A percentile compares a stretch with the other conserved stretches of the same genome.
Evolutionary conservation across 306 rosid species (phyloP).

Genomic region (Medicago arabica): DNA sequence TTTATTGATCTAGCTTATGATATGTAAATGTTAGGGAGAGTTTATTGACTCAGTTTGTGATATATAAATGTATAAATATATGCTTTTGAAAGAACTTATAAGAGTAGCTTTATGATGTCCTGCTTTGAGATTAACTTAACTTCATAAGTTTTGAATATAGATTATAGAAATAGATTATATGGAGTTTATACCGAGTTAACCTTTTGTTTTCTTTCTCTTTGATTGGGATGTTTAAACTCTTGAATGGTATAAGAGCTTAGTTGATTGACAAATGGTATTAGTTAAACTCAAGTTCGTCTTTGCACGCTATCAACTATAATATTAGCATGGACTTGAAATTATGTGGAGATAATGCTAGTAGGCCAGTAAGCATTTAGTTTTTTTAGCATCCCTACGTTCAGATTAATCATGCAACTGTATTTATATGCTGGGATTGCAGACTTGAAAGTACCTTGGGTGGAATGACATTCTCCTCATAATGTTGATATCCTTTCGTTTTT

Average conservation of each 20-base stretch:
- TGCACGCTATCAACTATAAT: background rate
- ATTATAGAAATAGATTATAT: background rate
- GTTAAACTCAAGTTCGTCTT: background rate
- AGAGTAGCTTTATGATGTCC: background rate
- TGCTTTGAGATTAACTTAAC: background rate
- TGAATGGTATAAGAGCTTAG: background rate
- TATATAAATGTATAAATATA: background rate
- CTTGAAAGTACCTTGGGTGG: background rate
- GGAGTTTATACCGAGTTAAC: background rate
- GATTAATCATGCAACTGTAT: background rate
- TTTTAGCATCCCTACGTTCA: background rate
- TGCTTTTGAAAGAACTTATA: background rate
- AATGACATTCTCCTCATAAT: background rate
- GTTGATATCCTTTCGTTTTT: background rate
- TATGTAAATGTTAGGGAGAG: background rate
- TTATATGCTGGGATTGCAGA: background rate
- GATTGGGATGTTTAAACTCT: background rate
- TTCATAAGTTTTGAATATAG: background rate
- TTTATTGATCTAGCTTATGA: too few relatives aligned
- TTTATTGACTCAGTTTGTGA: background rate
- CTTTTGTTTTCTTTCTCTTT: background rate
- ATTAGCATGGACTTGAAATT: background rate
- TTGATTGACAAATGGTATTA: background rate
- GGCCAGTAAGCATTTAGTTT: background rate
- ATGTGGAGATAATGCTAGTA: constrained; percentile 11